phyloP scores from a whole-genome alignment of 2,329 filamentous ascomycete genomes.

The Aspergillus persii region DNA sequence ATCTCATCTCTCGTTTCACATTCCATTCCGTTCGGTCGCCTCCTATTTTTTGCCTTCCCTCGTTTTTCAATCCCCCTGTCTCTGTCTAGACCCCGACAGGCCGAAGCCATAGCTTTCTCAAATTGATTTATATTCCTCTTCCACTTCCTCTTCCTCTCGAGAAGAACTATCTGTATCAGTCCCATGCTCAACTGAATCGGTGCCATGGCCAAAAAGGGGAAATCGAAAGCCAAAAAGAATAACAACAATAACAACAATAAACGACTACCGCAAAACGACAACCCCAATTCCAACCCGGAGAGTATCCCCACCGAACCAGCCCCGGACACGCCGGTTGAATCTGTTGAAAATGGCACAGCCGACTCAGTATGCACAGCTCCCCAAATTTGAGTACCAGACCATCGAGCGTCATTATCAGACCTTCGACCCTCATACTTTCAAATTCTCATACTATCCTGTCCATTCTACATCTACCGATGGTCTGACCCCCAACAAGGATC shows the following conservation, averaged over 20 bases:
- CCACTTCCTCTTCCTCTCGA: slow-evolving; percentile 8
- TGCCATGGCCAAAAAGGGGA: slow-evolving; percentile 35
- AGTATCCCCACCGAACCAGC: slow-evolving; percentile 21
- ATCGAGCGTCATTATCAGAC: slow-evolving; percentile 45
- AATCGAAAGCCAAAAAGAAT: slow-evolving; percentile 35
- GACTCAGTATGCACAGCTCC: slow-evolving; percentile 45
- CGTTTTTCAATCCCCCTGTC: slow-evolving; percentile 17
- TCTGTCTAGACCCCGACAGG: slow-evolving; percentile 26
- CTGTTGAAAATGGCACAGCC: slow-evolving; percentile 35
- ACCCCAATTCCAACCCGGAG: slow-evolving; percentile 23
- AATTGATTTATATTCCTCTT: slow-evolving; percentile 22
- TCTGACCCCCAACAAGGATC: slow-evolving; percentile 38
- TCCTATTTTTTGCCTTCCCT: slow-evolving; percentile 15
- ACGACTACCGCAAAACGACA: slow-evolving; percentile 27
- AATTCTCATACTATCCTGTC: slow-evolving; percentile 39
- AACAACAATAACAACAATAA: slow-evolving; percentile 28
- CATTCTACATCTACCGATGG: slow-evolving; percentile 27
- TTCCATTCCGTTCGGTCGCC: slow-evolving; percentile 19
- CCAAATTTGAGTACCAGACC: slow-evolving; percentile 43
- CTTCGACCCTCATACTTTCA: slow-evolving; percentile 39
- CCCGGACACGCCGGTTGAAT: slow-evolving; percentile 30
- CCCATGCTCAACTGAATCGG: slow-evolving; percentile 27
- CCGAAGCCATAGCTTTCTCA: slow-evolving; percentile 23
- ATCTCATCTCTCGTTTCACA: slow-evolving; percentile 21
- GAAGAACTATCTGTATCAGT: slow-evolving; percentile 7